Conservation (phyloP, 345 rosid genomes). For the Syzygium oleosum region DNA sequence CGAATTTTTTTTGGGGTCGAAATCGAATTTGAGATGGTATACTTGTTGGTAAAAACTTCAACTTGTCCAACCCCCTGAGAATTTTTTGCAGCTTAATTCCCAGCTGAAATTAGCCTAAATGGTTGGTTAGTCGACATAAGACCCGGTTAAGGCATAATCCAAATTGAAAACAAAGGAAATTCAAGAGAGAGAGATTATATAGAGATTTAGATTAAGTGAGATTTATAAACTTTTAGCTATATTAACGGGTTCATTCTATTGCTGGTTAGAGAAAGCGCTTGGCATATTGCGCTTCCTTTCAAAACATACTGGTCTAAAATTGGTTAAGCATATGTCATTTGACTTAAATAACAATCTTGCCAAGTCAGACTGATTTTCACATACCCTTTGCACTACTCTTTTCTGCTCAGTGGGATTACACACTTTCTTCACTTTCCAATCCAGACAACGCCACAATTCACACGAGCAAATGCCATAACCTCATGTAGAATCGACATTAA, state of each 20-base stretch:
- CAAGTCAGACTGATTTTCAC: background rate
- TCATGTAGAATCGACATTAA: background rate
- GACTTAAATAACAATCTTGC: background rate
- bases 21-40: background rate
- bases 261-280: background rate
- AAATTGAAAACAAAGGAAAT: background rate
- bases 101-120: background rate
- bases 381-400: background rate
- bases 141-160: background rate
- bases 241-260: background rate
- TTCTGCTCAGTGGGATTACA: background rate
- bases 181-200: background rate
- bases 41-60: background rate
- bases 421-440: background rate
- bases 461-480: background rate
- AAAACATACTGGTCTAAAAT: background rate
- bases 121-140: background rate
- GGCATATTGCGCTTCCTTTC: background rate
- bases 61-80: background rate
- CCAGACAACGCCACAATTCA: background rate
- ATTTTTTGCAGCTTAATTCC: background rate
- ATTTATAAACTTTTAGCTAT: background rate
- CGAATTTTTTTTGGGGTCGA: no score
- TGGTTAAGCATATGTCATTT: background rate
- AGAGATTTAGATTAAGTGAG: background rate